Base-by-base conservation (phyloP, 495 filamentous ascomycete species). In the Xylaria sp. region DNA sequence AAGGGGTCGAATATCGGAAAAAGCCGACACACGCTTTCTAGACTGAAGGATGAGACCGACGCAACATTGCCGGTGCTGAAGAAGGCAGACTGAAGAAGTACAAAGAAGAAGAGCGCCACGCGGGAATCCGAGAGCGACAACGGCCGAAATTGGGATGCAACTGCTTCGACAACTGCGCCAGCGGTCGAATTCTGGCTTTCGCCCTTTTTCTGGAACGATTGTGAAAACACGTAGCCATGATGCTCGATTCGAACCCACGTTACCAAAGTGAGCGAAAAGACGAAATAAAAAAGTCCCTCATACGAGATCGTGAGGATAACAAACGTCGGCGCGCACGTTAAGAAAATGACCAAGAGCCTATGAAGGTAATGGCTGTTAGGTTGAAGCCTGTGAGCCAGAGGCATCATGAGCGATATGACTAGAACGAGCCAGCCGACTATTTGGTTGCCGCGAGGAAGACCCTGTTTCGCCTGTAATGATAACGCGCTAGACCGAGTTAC, bases 61-160 rank as follows among this genome's bases (percentile, higher is more conserved):
- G 97, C 96, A 61, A 99, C 90, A 82, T 99, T 99, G 72, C 97
- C 97, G 2, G 95, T 97, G 82, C 91, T 91, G 87, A 99, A 99
- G 85, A 99, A 99, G 44, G 92, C 97, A 29, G 94, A 92, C 80
- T 98, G 95, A 19, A 99, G 87, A 15, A 99, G 88, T 76, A 92
- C 93, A 76, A 98, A 90, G 88, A 98, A 98, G 87, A 98, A 98
- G 24, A 98, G 86, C 12, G 94, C 90, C 41, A 96, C 90, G 52
- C 97, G 93, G 35, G 90, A 89, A 80, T 98, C 95, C 41, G 91
- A 86, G 43, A 98, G 87, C 31, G 87, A 90, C 33, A 98, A 86
- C 2, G 90, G 80, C 33, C 95, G 93, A 83, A 92, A 94, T 53
- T 82, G 80, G 68, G 73, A 74, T 29, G 37, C 57, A 21, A 55